Conservation (phyloP, 2,329 filamentous ascomycete genomes). For the Zasmidium angulare region DNA sequence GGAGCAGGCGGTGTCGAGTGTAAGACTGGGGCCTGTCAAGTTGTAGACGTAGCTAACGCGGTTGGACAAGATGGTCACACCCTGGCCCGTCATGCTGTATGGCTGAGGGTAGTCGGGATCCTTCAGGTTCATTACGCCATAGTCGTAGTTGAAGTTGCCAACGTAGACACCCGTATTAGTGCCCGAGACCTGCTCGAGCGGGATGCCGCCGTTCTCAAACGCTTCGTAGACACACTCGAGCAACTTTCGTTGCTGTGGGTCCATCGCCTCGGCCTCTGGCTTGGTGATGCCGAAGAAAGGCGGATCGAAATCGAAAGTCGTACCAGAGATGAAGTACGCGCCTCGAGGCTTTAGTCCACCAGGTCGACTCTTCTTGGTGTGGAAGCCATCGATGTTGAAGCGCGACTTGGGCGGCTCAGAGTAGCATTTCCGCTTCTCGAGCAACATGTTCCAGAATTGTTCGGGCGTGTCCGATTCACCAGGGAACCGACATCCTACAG, state of each 20-base stretch:
- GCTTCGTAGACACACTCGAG: conserved; percentile 46
- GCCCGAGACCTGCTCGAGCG: conserved; percentile 4
- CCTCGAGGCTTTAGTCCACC: conserved; percentile 14
- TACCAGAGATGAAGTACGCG: conserved; percentile 31
- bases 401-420: conserved; percentile 24
- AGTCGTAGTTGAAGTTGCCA: conserved; percentile 9
- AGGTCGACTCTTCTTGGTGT: conserved; percentile 6
- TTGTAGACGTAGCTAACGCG: conserved; percentile 22
- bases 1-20: conserved; percentile 9
- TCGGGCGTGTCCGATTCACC: neutral
- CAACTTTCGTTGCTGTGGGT: conserved; percentile 43
- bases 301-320: conserved; percentile 37
- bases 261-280: conserved; percentile 42
- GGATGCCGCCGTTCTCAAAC: conserved; percentile 19
- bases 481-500: neutral
- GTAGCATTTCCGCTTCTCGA: neutral
- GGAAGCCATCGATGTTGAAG: conserved; percentile 26
- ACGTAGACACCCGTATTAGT: conserved; percentile 16
- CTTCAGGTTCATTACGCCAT: conserved; percentile 4
- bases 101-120: conserved; percentile 10
- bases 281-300: conserved; percentile 43
- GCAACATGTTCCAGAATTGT: neutral
- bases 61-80: conserved; percentile 14
- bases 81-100: conserved; percentile 22
- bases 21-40: conserved; percentile 14